Evolutionary conservation across 1,284 basidiomycete species (phyloP), one percentile per base, ranked within the genome.

Genomic region (Trichosporon coremiiforme): DNA sequence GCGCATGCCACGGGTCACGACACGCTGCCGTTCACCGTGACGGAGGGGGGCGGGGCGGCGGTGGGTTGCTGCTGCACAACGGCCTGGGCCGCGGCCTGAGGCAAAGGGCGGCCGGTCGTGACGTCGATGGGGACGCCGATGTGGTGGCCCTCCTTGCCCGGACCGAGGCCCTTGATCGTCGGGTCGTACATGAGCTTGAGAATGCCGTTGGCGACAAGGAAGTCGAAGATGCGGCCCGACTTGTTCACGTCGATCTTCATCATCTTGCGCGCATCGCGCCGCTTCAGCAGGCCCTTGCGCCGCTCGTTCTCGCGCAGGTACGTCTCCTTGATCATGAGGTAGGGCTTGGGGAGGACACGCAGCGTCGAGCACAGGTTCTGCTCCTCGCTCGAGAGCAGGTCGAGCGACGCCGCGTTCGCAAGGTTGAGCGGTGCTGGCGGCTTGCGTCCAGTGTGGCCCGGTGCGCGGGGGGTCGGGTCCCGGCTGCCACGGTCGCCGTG

Each of bases 221-320:
- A 94, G 79, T 95, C 93, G 91, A 93, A 95, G 57, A 95, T 91
- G 35, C 91, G 86, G 80, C 89, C 91, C 4, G 92, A 93, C 84
- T 95, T 95, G 83, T 94, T 94, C 70, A 93, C 92, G 81, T 95
- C 93, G 74, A 95, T 93, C 82, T 93, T 94, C 79, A 95, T 90
- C 74, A 95, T 86, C 80, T 94, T 80, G 63, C 92, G 87, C 17
- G 93, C 93, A 82, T 95, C 93, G 68, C 93, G 87, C 22, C 92
- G 87, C 65, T 91, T 90, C 33, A 96, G 86, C 81, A 91, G 90
- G 13, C 94, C 94, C 36, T 91, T 90, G 68, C 93, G 87, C n/a
- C 93, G 87, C 7, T 92, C 92, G 78, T 94, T 95, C 84, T 97
- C 95, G 41, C 93, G 88, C 29, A 97, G 89, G 60, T 96, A 88